Conservation (phyloP, 129 eudicot species). For the Flaveria bidentis region DNA sequence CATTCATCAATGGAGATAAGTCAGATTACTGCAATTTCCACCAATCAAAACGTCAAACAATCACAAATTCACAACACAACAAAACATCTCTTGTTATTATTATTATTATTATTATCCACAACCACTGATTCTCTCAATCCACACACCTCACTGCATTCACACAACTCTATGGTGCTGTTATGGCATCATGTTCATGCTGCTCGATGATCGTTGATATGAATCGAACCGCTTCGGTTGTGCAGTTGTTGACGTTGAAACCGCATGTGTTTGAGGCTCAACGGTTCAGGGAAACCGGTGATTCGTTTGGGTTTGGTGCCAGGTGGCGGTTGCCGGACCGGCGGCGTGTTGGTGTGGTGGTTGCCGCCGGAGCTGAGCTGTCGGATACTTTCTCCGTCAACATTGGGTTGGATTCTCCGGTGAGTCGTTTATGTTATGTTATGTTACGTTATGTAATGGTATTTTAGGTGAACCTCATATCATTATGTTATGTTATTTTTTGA, state of each 20-base stretch:
- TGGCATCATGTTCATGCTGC: slow-evolving; percentile 50
- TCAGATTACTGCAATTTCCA: background rate
- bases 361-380: slow-evolving; percentile 71
- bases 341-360: slow-evolving; percentile 52
- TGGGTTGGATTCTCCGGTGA: slow-evolving; percentile 80
- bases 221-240: slow-evolving; percentile 30
- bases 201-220: slow-evolving; percentile 36
- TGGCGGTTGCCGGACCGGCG: slow-evolving; percentile 42
- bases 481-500: too few species aligned
- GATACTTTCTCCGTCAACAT: slow-evolving; percentile 54
- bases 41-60: slow-evolving; percentile 29
- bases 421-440: background rate
- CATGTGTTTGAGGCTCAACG: slow-evolving; percentile 31
- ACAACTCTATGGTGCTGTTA: slow-evolving; percentile 37
- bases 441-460: too few species aligned
- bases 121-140: slow-evolving; percentile 29
- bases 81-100: slow-evolving; percentile 23
- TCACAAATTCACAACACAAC: slow-evolving; percentile 7
- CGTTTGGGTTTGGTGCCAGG: slow-evolving; percentile 28
- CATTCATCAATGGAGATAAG: slow-evolving; percentile 18
- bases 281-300: background rate
- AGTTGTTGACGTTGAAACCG: slow-evolving; percentile 18
- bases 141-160: background rate
- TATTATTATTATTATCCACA: slow-evolving; percentile 20
- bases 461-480: too few species aligned